Conservation (phyloP, 768 basidiomycete genomes). For the Kwoniella bestiolae region DNA sequence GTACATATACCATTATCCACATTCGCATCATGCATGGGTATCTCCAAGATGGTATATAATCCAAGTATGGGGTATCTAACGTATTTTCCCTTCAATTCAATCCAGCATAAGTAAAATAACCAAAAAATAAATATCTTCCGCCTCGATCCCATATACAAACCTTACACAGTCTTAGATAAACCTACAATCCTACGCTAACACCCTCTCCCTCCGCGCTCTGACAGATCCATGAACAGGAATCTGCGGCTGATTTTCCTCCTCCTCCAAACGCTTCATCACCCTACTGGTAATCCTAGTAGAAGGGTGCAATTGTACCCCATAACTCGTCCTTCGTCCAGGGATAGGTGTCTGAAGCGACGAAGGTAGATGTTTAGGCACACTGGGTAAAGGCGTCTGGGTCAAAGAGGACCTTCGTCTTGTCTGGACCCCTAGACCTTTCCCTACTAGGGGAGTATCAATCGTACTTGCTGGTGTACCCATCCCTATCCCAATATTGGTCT, state of each 20-base stretch:
- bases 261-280: slow-evolving; percentile 18
- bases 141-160: not conserved
- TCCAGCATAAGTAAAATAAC: too few relatives aligned
- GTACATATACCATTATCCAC: slow-evolving; percentile 1
- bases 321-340: not conserved
- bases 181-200: slow-evolving; percentile 30
- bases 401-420: slow-evolving; percentile 33
- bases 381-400: slow-evolving; percentile 16
- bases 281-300: slow-evolving; percentile 17
- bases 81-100: too few relatives aligned
- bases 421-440: slow-evolving; percentile 4
- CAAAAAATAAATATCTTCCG: too few relatives aligned
- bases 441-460: slow-evolving; percentile 12
- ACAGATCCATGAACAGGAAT: not conserved
- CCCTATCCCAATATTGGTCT: not conserved
- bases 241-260: slow-evolving; percentile 20
- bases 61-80: not conserved
- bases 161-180: slow-evolving; percentile 1
- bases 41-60: not conserved
- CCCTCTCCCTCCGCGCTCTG: slow-evolving; percentile 17
- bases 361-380: not conserved
- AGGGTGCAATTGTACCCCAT: slow-evolving; percentile 25
- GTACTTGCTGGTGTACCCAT: slow-evolving; percentile 4
- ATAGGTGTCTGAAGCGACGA: slow-evolving; percentile 9
- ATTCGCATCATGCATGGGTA: slow-evolving; percentile 9